Percentiles rank a stretch among this genome's conserved stretches.
Evolutionary conservation across 116 monocot species (phyloP).

Genomic region (Trichopus zeylanicus): DNA sequence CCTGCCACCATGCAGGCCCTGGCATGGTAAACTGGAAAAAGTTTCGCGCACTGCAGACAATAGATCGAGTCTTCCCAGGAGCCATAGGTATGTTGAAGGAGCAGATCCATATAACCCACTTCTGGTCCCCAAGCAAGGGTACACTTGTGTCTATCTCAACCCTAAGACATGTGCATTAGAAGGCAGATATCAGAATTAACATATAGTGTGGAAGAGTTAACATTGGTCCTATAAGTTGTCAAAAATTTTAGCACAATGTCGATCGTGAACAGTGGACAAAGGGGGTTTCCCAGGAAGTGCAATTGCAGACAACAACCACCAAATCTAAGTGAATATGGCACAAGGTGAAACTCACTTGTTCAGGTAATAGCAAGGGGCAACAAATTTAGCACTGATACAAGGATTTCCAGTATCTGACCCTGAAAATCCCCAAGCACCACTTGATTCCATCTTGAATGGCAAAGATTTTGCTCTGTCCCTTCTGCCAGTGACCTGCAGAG

Average conservation of each 20-base stretch:
- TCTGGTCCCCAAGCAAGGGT: conserved; percentile 84
- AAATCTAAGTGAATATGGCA: not conserved
- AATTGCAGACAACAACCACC: not conserved
- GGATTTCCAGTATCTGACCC: conserved; percentile 78
- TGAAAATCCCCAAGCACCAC: conserved; percentile 72
- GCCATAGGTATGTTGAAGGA: conserved; percentile 99
- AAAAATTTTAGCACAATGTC: too few relatives aligned
- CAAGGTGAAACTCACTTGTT: conserved; percentile 63
- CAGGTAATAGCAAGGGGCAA: conserved; percentile 80
- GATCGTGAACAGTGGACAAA: too few relatives aligned
- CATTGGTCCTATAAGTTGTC: too few relatives aligned
- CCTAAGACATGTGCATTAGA: conserved; percentile 32
- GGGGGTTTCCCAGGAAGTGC: too few relatives aligned
- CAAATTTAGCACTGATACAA: conserved; percentile 67
- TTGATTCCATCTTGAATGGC: conserved; percentile 88
- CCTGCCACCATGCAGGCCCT: conserved; percentile 93
- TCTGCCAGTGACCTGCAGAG: conserved; percentile 87
- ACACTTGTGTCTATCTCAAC: conserved; percentile 86
- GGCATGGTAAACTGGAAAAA: conserved; percentile 87
- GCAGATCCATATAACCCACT: conserved; percentile 99
- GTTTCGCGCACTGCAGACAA: conserved; percentile 95
- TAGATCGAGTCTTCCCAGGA: conserved; percentile 94
- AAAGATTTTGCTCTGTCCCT: conserved; percentile 93
- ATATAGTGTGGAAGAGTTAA: too few relatives aligned
- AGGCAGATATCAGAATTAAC: not conserved